Percentiles rank a stretch among this genome's conserved stretches.
phyloP scores from a whole-genome alignment of 31 red algal species.

The Porphyra umbilicalis region DNA sequence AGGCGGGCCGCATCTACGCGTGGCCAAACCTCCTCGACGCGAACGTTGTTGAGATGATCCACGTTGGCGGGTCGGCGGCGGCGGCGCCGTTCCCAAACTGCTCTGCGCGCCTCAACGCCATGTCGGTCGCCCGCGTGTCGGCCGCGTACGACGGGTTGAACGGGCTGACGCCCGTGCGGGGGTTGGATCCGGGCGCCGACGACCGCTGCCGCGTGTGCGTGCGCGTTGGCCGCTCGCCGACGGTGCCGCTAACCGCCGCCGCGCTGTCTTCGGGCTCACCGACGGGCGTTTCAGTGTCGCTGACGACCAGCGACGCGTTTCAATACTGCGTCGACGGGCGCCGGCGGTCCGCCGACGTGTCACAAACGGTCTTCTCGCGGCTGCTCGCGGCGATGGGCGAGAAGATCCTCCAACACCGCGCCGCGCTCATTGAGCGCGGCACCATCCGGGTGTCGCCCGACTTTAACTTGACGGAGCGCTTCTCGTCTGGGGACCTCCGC shows the following conservation, averaged over 20 bases:
- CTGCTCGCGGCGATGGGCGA: neutral
- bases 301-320: neutral
- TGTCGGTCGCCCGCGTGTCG: neutral
- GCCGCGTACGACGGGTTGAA: neutral
- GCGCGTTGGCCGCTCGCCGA: neutral
- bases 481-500: neutral
- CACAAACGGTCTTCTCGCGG: neutral
- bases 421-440: neutral
- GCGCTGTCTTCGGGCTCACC: neutral
- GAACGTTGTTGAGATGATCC: neutral
- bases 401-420: neutral
- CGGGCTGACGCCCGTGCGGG: neutral
- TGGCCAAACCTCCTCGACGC: neutral
- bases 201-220: neutral
- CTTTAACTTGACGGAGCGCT: neutral
- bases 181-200: neutral
- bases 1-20: neutral
- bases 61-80: neutral
- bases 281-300: neutral
- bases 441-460: neutral
- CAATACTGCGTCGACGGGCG: neutral
- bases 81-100: neutral
- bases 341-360: neutral
- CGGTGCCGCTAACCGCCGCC: neutral
- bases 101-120: neutral